These are phyloP conservation scores for Cystobasidium pallidum DNA, from an alignment of 1,284 basidiomycete genomes.

Conservation along the genomic window DNA sequence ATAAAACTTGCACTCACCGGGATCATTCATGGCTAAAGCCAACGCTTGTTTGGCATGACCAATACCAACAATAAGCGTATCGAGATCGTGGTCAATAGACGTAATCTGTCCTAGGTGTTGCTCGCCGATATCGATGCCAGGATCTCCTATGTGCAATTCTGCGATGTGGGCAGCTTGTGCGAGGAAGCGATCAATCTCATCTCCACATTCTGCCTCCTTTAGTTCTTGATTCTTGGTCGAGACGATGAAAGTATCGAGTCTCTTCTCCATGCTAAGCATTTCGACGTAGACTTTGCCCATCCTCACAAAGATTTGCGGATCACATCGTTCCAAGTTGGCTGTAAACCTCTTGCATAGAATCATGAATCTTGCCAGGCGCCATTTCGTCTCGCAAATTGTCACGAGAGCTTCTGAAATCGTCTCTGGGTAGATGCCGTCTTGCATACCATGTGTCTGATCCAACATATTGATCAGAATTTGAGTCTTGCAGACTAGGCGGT, in stretches of 20 bases:
- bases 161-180: constrained; percentile 88
- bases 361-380: constrained; percentile 75
- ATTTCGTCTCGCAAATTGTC: constrained; percentile 86
- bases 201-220: constrained; percentile 86
- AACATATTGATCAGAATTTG: constrained; percentile 80
- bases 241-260: constrained; percentile 87
- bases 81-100: constrained; percentile 83
- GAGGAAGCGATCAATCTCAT: constrained; percentile 81
- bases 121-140: constrained; percentile 83
- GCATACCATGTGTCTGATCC: constrained; percentile 76
- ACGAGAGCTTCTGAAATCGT: constrained; percentile 78
- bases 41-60: constrained; percentile 84
- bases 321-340: constrained; percentile 73
- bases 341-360: constrained; percentile 84
- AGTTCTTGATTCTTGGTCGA: constrained; percentile 83
- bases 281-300: constrained; percentile 83
- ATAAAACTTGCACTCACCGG: constrained; percentile 62
- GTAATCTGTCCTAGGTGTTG: constrained; percentile 79
- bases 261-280: constrained; percentile 82
- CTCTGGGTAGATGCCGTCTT: constrained; percentile 72
- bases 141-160: constrained; percentile 76
- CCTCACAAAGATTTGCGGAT: constrained; percentile 78
- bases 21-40: constrained; percentile 70
- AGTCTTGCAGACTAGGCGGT: constrained; percentile 77
- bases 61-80: constrained; percentile 86